phyloP scores from a whole-genome alignment of 2,329 filamentous ascomycete species.

The Fusarium abutilonis region DNA sequence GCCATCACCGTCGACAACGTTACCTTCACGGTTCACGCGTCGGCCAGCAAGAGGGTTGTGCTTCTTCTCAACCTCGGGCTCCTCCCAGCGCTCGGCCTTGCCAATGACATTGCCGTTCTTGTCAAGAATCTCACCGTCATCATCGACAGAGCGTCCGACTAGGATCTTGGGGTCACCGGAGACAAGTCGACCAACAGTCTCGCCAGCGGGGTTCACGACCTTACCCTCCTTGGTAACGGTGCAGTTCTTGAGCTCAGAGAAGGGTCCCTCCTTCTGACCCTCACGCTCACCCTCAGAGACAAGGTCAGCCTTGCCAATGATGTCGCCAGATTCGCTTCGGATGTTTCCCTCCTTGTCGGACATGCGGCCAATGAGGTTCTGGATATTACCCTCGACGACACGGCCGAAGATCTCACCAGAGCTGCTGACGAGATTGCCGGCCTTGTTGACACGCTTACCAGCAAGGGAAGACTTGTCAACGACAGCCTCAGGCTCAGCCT shows the following conservation, averaged over 20 bases:
- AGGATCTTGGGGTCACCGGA: conserved; percentile 78
- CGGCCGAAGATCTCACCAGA: conserved; percentile 68
- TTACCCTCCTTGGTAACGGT: conserved; percentile 76
- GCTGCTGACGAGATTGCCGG: conserved; percentile 68
- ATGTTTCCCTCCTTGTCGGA: conserved; percentile 77
- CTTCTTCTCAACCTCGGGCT: conserved; percentile 62
- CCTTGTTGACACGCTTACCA: conserved; percentile 77
- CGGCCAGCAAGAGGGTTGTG: conserved; percentile 63
- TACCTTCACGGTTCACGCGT: conserved; percentile 67
- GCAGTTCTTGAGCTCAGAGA: conserved; percentile 71
- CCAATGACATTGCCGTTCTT: conserved; percentile 72
- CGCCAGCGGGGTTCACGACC: conserved; percentile 71
- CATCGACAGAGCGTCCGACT: conserved; percentile 78
- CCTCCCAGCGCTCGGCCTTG: conserved; percentile 68
- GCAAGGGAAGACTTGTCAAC: conserved; percentile 71
- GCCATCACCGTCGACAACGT: conserved; percentile 67
- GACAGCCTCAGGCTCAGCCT: conserved; percentile 60
- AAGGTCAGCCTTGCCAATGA: conserved; percentile 74
- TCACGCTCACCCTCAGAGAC: conserved; percentile 74
- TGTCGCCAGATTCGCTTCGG: conserved; percentile 76
- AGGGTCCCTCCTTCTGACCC: conserved; percentile 72
- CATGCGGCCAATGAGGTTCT: conserved; percentile 72
- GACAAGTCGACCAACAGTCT: conserved; percentile 76
- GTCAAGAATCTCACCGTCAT: conserved; percentile 84
- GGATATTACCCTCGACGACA: conserved; percentile 72